Evolutionary conservation across 331 rosid species (phyloP).

Genomic region (Quercus phellos): DNA sequence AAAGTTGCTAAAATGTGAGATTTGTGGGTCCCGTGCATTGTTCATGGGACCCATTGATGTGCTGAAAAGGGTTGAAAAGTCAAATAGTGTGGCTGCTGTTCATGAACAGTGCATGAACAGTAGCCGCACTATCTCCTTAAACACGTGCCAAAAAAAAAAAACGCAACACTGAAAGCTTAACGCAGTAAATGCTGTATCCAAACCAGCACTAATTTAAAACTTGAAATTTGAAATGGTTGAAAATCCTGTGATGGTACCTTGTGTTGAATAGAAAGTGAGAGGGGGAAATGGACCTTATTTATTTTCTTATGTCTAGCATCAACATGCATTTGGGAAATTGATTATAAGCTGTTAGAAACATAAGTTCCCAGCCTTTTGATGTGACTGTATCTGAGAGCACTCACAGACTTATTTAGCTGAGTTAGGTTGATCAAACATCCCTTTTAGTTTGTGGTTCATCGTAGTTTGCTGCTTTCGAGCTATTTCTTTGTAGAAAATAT

Average conservation of each 20-base stretch:
- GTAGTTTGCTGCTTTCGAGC: not conserved
- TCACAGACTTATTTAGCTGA: not conserved
- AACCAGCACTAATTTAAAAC: not conserved
- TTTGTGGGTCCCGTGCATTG: no score
- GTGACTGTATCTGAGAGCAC: not conserved
- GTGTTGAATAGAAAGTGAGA: not conserved
- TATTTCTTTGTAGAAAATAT: not conserved
- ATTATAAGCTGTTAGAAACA: not conserved
- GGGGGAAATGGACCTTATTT: not conserved
- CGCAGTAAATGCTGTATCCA: no score
- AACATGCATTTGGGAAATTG: not conserved
- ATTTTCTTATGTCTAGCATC: not conserved
- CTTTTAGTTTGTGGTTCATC: not conserved
- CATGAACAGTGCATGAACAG: no score
- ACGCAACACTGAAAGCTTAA: no score
- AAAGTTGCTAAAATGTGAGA: no score
- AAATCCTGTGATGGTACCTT: not conserved
- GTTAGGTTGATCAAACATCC: not conserved
- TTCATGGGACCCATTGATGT: no score
- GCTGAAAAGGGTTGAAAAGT: no score
- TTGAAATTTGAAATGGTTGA: not conserved
- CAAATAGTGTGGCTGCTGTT: no score
- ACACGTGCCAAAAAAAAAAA: no score
- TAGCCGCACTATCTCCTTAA: no score
- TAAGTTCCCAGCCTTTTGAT: not conserved